Percentiles rank a stretch among this genome's conserved stretches.
phyloP scores from a whole-genome alignment of 768 basidiomycete species.

The Leccinum pellstonianum region DNA sequence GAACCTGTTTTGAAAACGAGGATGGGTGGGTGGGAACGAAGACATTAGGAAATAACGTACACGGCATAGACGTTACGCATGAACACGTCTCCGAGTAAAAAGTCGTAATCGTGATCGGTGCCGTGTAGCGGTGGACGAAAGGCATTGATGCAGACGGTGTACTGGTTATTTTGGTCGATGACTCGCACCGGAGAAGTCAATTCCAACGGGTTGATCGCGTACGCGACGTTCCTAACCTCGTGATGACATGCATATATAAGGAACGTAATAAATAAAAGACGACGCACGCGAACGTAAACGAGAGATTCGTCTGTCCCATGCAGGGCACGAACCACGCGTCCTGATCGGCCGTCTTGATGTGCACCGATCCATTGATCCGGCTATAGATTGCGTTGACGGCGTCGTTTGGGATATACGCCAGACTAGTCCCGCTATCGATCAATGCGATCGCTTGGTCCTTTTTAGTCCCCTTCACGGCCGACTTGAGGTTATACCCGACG shows the following conservation, averaged over 20 bases:
- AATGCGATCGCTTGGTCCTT: slow-evolving; percentile 35
- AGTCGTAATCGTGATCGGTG: slow-evolving; percentile 33
- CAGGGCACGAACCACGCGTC: slow-evolving; percentile 41
- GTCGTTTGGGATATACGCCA: slow-evolving; percentile 34
- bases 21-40: not conserved
- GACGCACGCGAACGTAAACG: slow-evolving; percentile 22
- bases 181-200: slow-evolving; percentile 34
- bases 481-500: slow-evolving; percentile 25
- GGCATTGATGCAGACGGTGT: slow-evolving; percentile 40
- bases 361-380: slow-evolving; percentile 36
- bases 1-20: slow-evolving; percentile 28
- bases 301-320: slow-evolving; percentile 29
- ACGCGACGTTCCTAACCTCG: slow-evolving; percentile 30
- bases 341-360: slow-evolving; percentile 26
- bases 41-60: slow-evolving; percentile 21
- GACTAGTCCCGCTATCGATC: slow-evolving; percentile 45
- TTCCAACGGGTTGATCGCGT: slow-evolving; percentile 46
- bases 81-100: slow-evolving; percentile 44
- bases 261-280: too few relatives aligned
- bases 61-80: slow-evolving; percentile 47
- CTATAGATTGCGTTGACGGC: slow-evolving; percentile 41
- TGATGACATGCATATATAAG: not conserved
- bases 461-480: slow-evolving; percentile 32
- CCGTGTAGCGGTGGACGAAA: slow-evolving; percentile 32
- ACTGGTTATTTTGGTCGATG: slow-evolving; percentile 28